Evolutionary conservation across 129 eudicot genomes (phyloP).

Genomic region (Pittosporum tobira): DNA sequence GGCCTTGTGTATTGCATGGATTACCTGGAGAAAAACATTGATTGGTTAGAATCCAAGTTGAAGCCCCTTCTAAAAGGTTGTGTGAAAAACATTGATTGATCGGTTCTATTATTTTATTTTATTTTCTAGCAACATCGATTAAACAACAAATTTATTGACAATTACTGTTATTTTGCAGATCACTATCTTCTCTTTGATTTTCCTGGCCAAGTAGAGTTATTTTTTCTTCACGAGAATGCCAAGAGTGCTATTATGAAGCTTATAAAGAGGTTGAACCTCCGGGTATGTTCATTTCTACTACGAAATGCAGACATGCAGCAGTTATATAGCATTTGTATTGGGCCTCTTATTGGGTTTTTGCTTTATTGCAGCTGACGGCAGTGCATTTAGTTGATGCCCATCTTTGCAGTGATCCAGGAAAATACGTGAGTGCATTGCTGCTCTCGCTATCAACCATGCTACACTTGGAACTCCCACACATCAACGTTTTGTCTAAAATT

Average conservation of each 20-base stretch:
- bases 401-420: constrained; percentile 89
- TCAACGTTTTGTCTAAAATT: constrained; percentile 78
- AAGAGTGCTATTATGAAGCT: constrained; percentile 72
- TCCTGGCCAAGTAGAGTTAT: constrained; percentile 93
- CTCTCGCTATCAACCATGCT: constrained; percentile 88
- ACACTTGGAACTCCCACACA: constrained; percentile 70
- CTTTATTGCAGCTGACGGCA: constrained; percentile 63
- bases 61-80: constrained; percentile 84
- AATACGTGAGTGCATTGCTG: constrained; percentile 82
- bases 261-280: constrained; percentile 63
- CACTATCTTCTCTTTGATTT: constrained; percentile 94
- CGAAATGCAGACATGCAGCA: neutral
- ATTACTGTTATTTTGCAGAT: constrained; percentile 37
- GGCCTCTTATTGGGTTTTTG: neutral
- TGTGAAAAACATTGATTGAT: constrained; percentile 87
- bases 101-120: constrained; percentile 6
- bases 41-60: constrained; percentile 80
- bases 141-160: neutral
- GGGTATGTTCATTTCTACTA: constrained; percentile 33
- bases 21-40: constrained; percentile 88
- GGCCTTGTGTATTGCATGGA: constrained; percentile 97
- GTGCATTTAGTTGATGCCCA: constrained; percentile 89
- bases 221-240: constrained; percentile 83
- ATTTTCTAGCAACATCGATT: neutral
- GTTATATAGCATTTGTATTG: neutral